Evolutionary conservation across 2,329 filamentous ascomycete species (phyloP).

Genomic region (Pestalotiopsis sp.): DNA sequence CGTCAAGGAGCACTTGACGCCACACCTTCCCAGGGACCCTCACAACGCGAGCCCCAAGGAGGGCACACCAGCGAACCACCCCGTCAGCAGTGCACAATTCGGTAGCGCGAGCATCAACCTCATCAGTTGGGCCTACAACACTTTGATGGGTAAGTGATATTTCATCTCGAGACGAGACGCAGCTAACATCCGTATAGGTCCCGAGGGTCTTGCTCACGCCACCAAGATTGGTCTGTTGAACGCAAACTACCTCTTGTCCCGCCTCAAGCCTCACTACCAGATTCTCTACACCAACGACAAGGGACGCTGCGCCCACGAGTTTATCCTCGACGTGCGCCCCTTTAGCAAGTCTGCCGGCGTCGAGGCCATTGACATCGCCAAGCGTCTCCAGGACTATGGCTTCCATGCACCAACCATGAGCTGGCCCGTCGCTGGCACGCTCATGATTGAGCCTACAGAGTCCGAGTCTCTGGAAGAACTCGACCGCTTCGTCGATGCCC

Average conservation of each 20-base stretch:
- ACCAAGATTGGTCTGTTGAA: slow-evolving; percentile 94
- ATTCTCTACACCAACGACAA: slow-evolving; percentile 93
- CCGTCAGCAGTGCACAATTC: slow-evolving; percentile 81
- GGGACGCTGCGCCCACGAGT: slow-evolving; percentile 92
- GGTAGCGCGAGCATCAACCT: slow-evolving; percentile 91
- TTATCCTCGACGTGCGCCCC: slow-evolving; percentile 86
- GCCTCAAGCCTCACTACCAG: slow-evolving; percentile 81
- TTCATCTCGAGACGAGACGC: not conserved
- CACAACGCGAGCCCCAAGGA: slow-evolving; percentile 35
- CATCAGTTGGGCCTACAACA: slow-evolving; percentile 94
- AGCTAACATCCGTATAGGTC: slow-evolving; percentile 39
- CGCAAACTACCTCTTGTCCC: slow-evolving; percentile 93
- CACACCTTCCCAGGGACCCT: slow-evolving; percentile 74
- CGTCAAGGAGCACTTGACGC: slow-evolving; percentile 78
- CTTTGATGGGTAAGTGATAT: slow-evolving; percentile 76
- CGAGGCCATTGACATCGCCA: slow-evolving; percentile 93
- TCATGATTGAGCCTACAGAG: slow-evolving; percentile 98
- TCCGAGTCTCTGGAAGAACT: slow-evolving; percentile 91
- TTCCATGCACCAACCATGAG: slow-evolving; percentile 98
- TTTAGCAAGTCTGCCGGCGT: slow-evolving; percentile 84
- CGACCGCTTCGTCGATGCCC: slow-evolving; percentile 88
- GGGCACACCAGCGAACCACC: slow-evolving; percentile 50
- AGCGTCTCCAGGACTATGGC: slow-evolving; percentile 94
- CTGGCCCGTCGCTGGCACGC: slow-evolving; percentile 91
- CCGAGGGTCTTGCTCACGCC: slow-evolving; percentile 79